phyloP scores from a whole-genome alignment of 345 rosid species.

The Syzygium grande region DNA sequence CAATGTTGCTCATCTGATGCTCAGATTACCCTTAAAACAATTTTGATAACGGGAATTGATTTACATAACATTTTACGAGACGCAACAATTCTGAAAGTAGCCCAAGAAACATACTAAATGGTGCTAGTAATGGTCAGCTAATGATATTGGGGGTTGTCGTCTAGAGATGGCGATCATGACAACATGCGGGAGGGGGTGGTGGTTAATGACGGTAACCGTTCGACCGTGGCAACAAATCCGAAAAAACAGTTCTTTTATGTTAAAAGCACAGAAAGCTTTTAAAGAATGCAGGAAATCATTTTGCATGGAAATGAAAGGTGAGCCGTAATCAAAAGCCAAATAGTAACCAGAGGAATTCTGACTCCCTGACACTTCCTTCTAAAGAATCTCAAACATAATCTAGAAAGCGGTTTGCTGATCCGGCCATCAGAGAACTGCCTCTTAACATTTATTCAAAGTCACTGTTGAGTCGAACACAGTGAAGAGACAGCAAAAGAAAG shows the following conservation, averaged over 20 bases:
- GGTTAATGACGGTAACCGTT: not conserved
- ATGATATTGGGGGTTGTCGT: not conserved
- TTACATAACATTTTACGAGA: not conserved
- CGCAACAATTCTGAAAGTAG: not conserved
- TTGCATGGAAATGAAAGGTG: not conserved
- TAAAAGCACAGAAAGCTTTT: not conserved
- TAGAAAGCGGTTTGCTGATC: not conserved
- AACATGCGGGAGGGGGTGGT: not conserved
- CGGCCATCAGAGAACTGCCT: not conserved
- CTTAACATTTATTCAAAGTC: not conserved
- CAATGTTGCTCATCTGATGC: not conserved
- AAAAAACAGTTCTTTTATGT: not conserved
- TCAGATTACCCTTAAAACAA: not conserved
- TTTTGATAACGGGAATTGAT: not conserved
- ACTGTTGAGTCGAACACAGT: not conserved
- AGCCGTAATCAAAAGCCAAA: not conserved
- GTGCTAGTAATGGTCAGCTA: not conserved
- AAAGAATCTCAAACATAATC: not conserved
- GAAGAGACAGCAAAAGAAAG: not conserved
- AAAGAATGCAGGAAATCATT: not conserved
- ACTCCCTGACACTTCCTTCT: not conserved
- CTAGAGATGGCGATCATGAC: not conserved
- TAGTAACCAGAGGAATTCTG: not conserved
- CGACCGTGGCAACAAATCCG: not conserved
- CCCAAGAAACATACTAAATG: not conserved